Conservation (phyloP, 2,329 filamentous ascomycete species). For the Monosporascus sp. region DNA sequence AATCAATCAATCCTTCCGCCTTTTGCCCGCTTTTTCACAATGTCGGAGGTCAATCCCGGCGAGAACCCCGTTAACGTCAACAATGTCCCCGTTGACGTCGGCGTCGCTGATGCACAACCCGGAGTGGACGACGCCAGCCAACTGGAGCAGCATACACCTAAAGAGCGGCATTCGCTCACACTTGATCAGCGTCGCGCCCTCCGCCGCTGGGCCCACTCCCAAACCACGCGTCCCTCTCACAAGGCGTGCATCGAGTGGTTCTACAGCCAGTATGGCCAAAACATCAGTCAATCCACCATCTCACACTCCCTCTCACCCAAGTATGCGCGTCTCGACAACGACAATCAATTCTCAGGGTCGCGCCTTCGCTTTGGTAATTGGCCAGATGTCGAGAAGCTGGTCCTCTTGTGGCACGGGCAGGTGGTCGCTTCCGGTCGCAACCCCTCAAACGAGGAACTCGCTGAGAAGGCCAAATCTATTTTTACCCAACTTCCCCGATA, state of each 20-base stretch:
- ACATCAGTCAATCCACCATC: constrained; percentile 59
- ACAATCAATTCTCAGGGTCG: constrained; percentile 57
- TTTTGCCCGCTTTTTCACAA: background rate
- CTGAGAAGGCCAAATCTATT: constrained; percentile 56
- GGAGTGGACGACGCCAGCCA: background rate
- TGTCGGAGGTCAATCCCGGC: background rate
- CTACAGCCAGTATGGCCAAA: constrained; percentile 50
- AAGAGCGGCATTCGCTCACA: constrained; percentile 55
- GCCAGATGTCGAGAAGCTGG: constrained; percentile 70
- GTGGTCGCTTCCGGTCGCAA: constrained; percentile 47
- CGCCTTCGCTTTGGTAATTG: constrained; percentile 59
- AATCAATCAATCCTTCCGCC: background rate
- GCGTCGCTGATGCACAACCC: background rate
- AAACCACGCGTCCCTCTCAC: constrained; percentile 52
- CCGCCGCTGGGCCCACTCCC: constrained; percentile 54
- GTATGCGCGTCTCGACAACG: constrained; percentile 56
- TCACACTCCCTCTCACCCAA: constrained; percentile 58
- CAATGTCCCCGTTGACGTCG: background rate
- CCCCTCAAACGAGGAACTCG: constrained; percentile 57
- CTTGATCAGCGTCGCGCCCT: constrained; percentile 58
- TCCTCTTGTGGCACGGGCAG: constrained; percentile 62
- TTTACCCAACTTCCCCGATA: constrained; percentile 55
- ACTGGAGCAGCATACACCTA: constrained; percentile 19
- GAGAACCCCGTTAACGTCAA: constrained; percentile 1
- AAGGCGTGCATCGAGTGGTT: constrained; percentile 62